Conservation (phyloP, 257 asterid species). For the Apocynum venetum region DNA sequence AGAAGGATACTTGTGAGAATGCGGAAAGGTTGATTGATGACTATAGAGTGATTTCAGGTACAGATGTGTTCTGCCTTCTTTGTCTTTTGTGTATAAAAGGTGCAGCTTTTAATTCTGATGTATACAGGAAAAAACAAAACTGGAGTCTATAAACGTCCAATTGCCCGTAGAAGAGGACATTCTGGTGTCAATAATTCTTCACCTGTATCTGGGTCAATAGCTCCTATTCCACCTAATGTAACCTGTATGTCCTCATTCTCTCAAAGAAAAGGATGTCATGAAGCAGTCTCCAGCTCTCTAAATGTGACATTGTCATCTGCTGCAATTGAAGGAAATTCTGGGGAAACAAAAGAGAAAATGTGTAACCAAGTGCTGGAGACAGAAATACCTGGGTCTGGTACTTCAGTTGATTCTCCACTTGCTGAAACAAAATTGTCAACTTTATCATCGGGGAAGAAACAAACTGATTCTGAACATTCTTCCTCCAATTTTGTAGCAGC, state of each 20-base stretch:
- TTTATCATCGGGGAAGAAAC: constrained; percentile 29
- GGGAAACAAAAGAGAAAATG: constrained; percentile 7
- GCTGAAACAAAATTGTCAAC: constrained; percentile 16
- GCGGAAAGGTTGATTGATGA: constrained; percentile 33
- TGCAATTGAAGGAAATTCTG: constrained; percentile 3
- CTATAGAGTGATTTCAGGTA: constrained; percentile 31
- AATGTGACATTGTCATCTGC: constrained; percentile 17
- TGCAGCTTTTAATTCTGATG: constrained; percentile 10
- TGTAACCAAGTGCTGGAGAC: constrained; percentile 5
- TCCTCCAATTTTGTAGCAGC: constrained; percentile 19
- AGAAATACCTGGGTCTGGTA: constrained; percentile 8
- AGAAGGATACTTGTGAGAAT: constrained; percentile 25
- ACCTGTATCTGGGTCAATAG: constrained; percentile 13
- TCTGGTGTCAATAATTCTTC: constrained; percentile 25
- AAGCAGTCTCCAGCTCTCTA: constrained; percentile 16
- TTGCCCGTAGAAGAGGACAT: constrained; percentile 45
- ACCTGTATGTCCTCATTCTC: constrained; percentile 13
- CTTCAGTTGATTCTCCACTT: constrained; percentile 19
- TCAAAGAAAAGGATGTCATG: constrained; percentile 25
- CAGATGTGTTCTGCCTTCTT: constrained; percentile 12
- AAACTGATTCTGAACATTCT: constrained; percentile 24
- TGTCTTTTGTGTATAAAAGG: neutral
- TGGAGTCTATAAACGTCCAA: constrained; percentile 43
- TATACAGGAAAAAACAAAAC: constrained; percentile 30
- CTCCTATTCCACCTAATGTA: constrained; percentile 26